Conservation (phyloP, 305 asterid genomes). For the Salvia sclarea region DNA sequence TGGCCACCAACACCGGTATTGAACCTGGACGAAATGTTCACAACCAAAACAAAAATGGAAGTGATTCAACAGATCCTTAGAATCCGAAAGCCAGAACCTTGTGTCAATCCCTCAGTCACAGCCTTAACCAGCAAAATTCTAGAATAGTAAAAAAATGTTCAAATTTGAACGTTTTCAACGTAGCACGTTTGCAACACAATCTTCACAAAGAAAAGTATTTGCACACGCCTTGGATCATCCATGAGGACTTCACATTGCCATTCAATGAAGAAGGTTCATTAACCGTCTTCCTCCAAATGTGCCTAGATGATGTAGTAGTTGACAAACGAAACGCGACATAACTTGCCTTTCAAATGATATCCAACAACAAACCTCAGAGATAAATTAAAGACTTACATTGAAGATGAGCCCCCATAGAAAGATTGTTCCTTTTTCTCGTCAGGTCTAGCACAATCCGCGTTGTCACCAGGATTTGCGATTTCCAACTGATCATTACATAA, state of each 20-base stretch:
- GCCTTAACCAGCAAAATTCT: neutral
- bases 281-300: too few relatives aligned
- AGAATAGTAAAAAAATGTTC: too few relatives aligned
- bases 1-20: conserved; percentile 89
- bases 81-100: too few relatives aligned
- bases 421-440: conserved; percentile 65
- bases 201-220: conserved; percentile 1
- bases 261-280: too few relatives aligned
- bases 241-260: too few relatives aligned
- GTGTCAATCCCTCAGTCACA: too few relatives aligned
- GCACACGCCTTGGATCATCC: too few relatives aligned
- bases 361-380: conserved; percentile 7
- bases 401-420: conserved; percentile 48
- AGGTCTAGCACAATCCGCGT: conserved; percentile 91
- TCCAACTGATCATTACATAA: neutral
- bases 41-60: conserved; percentile 21
- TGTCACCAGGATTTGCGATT: conserved; percentile 95
- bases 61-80: neutral
- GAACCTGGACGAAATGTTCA: conserved; percentile 59
- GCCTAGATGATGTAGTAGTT: too few relatives aligned
- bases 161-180: too few relatives aligned
- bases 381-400: conserved; percentile 45
- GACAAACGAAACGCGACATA: too few relatives aligned
- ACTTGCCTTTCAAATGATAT: too few relatives aligned
- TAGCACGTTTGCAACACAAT: too few relatives aligned